These are phyloP conservation scores for Pterocarpus macrocarpus DNA, from an alignment of 306 rosid genomes.

Conservation along the genomic window DNA sequence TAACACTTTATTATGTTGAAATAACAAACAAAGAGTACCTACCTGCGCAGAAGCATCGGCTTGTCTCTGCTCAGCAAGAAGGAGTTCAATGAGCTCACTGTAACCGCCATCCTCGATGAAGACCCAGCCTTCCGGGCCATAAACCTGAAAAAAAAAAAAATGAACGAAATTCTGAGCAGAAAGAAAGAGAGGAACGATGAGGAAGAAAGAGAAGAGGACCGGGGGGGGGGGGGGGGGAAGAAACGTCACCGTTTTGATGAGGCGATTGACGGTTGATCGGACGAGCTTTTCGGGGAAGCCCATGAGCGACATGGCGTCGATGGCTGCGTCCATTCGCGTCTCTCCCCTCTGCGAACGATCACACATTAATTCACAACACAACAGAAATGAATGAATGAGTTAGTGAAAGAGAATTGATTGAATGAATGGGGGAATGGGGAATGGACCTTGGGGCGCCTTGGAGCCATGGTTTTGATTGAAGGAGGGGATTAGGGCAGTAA, in stretches of 20 bases:
- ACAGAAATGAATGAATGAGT: not conserved
- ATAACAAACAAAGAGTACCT: not conserved
- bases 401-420: not conserved
- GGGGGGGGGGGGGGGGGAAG: no score
- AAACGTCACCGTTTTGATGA: constrained; percentile 44
- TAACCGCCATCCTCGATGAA: constrained; percentile 65
- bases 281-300: constrained; percentile 53
- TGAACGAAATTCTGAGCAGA: not conserved
- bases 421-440: no score
- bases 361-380: not conserved
- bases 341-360: constrained; percentile 23
- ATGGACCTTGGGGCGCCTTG: no score
- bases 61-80: constrained; percentile 41
- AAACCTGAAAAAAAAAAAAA: constrained; percentile 50
- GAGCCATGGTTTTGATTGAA: no score
- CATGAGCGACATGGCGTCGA: constrained; percentile 59
- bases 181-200: not conserved
- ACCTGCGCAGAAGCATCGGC: constrained; percentile 7
- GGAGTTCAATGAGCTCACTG: constrained; percentile 52
- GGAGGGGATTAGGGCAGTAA: no score
- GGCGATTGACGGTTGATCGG: constrained; percentile 46
- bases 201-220: not conserved
- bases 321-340: constrained; percentile 67
- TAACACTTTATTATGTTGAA: not conserved
- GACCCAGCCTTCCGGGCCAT: constrained; percentile 59